Percentiles rank a stretch among this genome's conserved stretches.
These are phyloP conservation scores for Mimosa bimucronata DNA, from an alignment of 306 rosid genomes.

Conservation along the genomic window DNA sequence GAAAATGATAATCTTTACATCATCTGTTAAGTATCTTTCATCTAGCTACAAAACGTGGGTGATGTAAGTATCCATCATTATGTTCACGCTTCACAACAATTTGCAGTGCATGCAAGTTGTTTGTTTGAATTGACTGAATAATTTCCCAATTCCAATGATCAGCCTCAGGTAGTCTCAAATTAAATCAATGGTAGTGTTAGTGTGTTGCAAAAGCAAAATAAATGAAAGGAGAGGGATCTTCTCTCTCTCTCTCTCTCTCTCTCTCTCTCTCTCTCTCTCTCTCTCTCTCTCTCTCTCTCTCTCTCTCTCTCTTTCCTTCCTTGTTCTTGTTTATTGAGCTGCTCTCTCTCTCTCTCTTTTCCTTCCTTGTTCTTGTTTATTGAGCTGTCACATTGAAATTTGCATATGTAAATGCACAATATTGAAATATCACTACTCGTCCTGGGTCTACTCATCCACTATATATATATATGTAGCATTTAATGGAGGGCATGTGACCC, in stretches of 20 bases:
- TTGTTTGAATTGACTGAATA: background rate
- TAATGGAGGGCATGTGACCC: constrained; percentile 39
- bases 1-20: background rate
- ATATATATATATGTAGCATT: constrained; percentile 21
- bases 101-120: constrained; percentile 19
- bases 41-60: constrained; percentile 23
- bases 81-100: constrained; percentile 2
- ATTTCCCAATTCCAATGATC: background rate
- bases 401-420: constrained; percentile 8
- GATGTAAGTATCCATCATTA: constrained; percentile 6
- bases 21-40: background rate
- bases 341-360: no score
- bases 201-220: background rate
- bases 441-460: constrained; percentile 16
- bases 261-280: no score
- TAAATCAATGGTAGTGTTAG: background rate
- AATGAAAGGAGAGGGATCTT: constrained; percentile 2
- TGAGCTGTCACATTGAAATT: constrained; percentile 11
- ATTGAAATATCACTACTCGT: constrained; percentile 22
- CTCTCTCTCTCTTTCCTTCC: no score
- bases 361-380: background rate
- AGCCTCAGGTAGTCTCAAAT: background rate
- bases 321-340: no score
- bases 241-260: no score
- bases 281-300: no score